Conservation (phyloP, 2,329 filamentous ascomycete genomes). For the Knoxdaviesia capensis region DNA sequence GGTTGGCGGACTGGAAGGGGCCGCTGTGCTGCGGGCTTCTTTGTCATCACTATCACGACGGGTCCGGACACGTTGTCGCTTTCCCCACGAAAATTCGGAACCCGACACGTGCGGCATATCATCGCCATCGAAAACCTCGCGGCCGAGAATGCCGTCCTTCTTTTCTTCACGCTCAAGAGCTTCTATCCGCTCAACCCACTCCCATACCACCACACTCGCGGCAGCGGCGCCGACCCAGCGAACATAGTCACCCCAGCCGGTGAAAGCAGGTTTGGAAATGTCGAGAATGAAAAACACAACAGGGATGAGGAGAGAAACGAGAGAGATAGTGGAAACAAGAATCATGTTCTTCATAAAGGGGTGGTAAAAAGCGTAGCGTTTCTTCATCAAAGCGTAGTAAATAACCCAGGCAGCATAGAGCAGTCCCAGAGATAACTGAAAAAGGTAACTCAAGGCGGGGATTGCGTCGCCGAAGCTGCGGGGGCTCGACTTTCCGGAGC, state of each 20-base stretch:
- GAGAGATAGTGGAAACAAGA: constrained; percentile 57
- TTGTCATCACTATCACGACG: constrained; percentile 1
- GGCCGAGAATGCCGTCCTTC: constrained; percentile 77
- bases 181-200: constrained; percentile 93
- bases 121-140: constrained; percentile 85
- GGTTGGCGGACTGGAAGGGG: too few species aligned
- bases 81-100: constrained; percentile 27
- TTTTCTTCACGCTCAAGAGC: constrained; percentile 81
- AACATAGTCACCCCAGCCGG: constrained; percentile 88
- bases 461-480: constrained; percentile 73
- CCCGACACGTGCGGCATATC: constrained; percentile 59
- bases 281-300: constrained; percentile 88
- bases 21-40: too few species aligned
- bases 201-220: constrained; percentile 93
- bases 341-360: constrained; percentile 78
- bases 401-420: constrained; percentile 88
- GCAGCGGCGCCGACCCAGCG: constrained; percentile 90
- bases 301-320: constrained; percentile 68
- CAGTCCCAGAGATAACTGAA: constrained; percentile 68
- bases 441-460: constrained; percentile 76
- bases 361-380: constrained; percentile 79
- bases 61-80: constrained; percentile 6
- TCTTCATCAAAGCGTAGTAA: constrained; percentile 83
- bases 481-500: constrained; percentile 31
- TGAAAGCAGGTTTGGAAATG: constrained; percentile 66